These are phyloP conservation scores for Alternaria arbusti DNA, from an alignment of 2,329 filamentous ascomycete genomes.

Conservation along the genomic window DNA sequence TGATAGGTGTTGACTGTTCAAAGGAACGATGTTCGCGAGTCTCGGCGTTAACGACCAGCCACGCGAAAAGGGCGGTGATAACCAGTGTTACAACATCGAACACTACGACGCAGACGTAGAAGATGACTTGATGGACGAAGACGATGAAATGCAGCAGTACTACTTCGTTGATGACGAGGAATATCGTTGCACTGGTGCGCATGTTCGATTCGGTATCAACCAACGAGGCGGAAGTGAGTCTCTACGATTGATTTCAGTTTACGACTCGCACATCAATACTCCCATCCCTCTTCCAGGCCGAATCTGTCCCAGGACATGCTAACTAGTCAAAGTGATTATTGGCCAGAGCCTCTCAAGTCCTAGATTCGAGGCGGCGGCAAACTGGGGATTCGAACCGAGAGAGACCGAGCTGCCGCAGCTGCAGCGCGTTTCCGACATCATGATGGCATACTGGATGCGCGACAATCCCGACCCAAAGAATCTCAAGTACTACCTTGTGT, in stretches of 20 bases:
- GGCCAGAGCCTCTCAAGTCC: background rate
- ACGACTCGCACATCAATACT: too few species aligned
- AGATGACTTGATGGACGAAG: background rate
- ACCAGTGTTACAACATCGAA: slow-evolving; percentile 8
- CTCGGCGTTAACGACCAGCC: too few species aligned
- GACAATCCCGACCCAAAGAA: background rate
- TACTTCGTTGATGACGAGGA: slow-evolving; percentile 11
- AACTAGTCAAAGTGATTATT: background rate
- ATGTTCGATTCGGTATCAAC: slow-evolving; percentile 12
- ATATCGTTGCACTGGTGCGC: slow-evolving; percentile 6
- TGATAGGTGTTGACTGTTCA: background rate
- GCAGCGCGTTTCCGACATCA: background rate
- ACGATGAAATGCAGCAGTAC: background rate
- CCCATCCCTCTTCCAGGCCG: too few species aligned
- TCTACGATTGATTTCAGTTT: background rate
- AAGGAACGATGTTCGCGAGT: too few species aligned
- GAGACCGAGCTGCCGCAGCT: background rate
- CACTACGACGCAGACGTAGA: slow-evolving; percentile 8
- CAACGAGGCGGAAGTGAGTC: slow-evolving; percentile 4
- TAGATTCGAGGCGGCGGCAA: background rate
- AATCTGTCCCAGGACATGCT: background rate
- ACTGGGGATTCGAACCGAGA: background rate
- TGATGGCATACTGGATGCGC: slow-evolving; percentile 1
- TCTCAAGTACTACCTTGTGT: slow-evolving; percentile 12
- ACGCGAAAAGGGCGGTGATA: background rate